These are phyloP conservation scores for Lachnum nothofagi DNA, from an alignment of 2,329 filamentous ascomycete genomes.

Conservation along the genomic window DNA sequence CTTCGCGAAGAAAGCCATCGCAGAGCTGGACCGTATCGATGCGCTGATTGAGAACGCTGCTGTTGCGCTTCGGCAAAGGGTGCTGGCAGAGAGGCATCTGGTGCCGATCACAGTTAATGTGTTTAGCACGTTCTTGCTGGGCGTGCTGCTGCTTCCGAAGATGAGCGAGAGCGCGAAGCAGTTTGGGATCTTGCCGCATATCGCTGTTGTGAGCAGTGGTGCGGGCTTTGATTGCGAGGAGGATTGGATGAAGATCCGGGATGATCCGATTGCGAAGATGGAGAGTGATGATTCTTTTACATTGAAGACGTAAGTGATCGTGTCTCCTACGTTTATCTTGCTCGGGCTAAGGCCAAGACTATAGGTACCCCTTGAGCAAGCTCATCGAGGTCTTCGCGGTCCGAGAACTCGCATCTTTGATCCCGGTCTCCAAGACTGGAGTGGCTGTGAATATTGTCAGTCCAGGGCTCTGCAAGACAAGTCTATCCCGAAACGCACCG, in stretches of 20 bases:
- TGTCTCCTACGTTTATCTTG: no score
- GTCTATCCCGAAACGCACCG: constrained; percentile 23
- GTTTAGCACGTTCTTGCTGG: constrained; percentile 24
- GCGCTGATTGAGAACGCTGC: constrained; percentile 36
- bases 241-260: constrained; percentile 20
- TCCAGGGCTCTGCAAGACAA: constrained; percentile 31
- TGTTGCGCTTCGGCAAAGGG: not conserved
- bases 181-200: constrained; percentile 21
- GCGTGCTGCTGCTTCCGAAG: constrained; percentile 21
- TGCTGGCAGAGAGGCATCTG: constrained; percentile 16
- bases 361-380: constrained; percentile 29
- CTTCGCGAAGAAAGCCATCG: constrained; percentile 17
- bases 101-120: constrained; percentile 24
- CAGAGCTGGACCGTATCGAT: constrained; percentile 39
- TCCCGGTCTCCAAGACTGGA: constrained; percentile 24
- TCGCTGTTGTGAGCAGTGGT: constrained; percentile 18
- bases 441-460: constrained; percentile 27
- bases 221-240: constrained; percentile 14
- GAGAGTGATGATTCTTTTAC: constrained; percentile 12
- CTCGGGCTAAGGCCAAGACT: no score
- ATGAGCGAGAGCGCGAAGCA: constrained; percentile 15
- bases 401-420: constrained; percentile 21
- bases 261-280: constrained; percentile 24
- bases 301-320: constrained; percentile 10
- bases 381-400: constrained; percentile 23